Percentiles rank a stretch among this genome's conserved stretches.
Conservation (phyloP, 495 filamentous ascomycete genomes). For the Amorphotheca resinae region DNA sequence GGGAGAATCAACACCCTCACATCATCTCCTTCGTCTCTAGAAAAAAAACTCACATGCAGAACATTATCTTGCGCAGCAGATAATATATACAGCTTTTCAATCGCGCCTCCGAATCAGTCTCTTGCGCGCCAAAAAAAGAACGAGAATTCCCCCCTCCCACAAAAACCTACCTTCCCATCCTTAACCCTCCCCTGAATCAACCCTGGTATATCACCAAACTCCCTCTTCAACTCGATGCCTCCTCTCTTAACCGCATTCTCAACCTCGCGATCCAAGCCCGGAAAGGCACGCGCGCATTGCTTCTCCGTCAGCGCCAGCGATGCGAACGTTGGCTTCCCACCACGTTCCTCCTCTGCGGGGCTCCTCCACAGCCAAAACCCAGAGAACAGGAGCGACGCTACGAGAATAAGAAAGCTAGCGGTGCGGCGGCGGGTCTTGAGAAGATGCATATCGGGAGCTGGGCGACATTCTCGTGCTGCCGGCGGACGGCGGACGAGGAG, state of each 20-base stretch:
- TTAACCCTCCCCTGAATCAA: constrained; percentile 31
- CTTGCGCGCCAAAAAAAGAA: background rate
- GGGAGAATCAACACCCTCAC: background rate
- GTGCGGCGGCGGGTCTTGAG: too few relatives aligned
- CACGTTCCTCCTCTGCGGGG: too few relatives aligned
- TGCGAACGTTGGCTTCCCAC: background rate
- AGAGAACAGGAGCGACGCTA: too few relatives aligned
- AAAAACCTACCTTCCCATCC: constrained; percentile 25
- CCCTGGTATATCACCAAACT: constrained; percentile 24
- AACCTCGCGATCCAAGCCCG: constrained; percentile 32
- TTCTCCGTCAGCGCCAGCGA: constrained; percentile 26
- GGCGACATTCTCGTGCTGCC: too few relatives aligned
- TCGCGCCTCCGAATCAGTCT: too few relatives aligned
- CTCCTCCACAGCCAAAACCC: too few relatives aligned
- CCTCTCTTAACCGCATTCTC: constrained; percentile 32
- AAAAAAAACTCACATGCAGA: background rate
- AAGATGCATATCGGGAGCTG: too few relatives aligned
- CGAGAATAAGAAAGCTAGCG: too few relatives aligned
- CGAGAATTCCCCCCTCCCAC: background rate
- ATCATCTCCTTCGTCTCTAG: background rate
- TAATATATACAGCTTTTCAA: background rate
- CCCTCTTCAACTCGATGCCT: constrained; percentile 29
- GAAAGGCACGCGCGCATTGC: constrained; percentile 32
- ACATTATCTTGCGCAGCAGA: constrained; percentile 1
- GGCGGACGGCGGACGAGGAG: too few relatives aligned